Evolutionary conservation across 1,284 basidiomycete genomes (phyloP).

Genomic region (Leucoagaricus sp.): DNA sequence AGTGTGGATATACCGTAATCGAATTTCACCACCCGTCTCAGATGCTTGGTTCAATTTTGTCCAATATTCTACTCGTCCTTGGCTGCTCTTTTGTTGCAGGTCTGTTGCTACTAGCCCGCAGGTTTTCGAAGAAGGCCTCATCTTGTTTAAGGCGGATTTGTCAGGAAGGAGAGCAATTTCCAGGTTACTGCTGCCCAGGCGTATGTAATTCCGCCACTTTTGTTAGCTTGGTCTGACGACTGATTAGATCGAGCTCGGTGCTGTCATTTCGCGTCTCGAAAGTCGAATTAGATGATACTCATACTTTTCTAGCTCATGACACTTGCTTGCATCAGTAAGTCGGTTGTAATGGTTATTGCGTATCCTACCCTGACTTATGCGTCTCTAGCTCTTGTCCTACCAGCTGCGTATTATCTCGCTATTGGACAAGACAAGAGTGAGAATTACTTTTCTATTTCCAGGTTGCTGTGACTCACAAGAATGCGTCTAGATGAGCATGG

Average conservation of each 20-base stretch:
- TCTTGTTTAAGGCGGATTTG: constrained; percentile 55
- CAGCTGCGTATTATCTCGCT: constrained; percentile 82
- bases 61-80: constrained; percentile 87
- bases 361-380: constrained; percentile 8
- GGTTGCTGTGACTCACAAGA: neutral
- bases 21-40: constrained; percentile 28
- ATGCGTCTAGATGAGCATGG: constrained; percentile 41
- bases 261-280: constrained; percentile 21
- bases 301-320: constrained; percentile 69
- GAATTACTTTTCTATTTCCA: neutral
- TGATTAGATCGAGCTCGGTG: constrained; percentile 61
- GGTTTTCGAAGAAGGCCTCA: neutral
- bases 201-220: constrained; percentile 43
- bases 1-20: neutral
- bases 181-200: constrained; percentile 85
- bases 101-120: constrained; percentile 19
- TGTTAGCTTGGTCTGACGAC: constrained; percentile 16
- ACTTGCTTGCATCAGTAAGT: constrained; percentile 82
- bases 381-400: constrained; percentile 76
- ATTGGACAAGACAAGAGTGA: constrained; percentile 19
- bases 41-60: constrained; percentile 84
- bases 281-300: constrained; percentile 6
- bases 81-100: constrained; percentile 88
- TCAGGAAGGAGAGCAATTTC: constrained; percentile 72
- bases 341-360: constrained; percentile 2